Evolutionary conservation across 2,329 filamentous ascomycete species (phyloP), one percentile per base, ranked within the genome.

Genomic region (Colletotrichum tropicale): DNA sequence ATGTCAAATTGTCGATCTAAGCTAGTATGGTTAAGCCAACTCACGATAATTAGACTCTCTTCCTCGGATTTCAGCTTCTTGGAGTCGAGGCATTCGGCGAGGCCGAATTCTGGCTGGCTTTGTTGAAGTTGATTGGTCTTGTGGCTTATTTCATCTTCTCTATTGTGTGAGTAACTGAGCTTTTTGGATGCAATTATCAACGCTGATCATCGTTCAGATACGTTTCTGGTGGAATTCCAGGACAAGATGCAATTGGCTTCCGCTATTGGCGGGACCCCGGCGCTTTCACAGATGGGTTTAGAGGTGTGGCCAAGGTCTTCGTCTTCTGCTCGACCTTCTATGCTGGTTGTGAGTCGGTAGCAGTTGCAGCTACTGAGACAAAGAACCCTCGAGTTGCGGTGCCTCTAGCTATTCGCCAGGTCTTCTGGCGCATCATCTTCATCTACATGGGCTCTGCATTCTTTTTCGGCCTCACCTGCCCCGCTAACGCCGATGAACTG

Each of bases 21-120:
- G 18, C 9, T 13, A n/a, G n/a, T n/a, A 5, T 18, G 13, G 3
- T 15, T 4, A 5, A 15, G 30, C 43, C n/a, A 5, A 26, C 60
- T 34, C 3, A 24, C 30, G 12, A n/a, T 3, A 12, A 8, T 8
- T 34, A 86, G 87, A 84, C 82, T n/a, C 84, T 91, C 0, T 94
- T 96, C 77, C 87, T 93, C 1, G 87, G 85, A 0, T 91, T 95
- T 74, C 94, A 95, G 80, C 87, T 95, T 38, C 86, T 95, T 2
- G 93, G 93, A 2, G 92, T 96, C 2, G 91, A 93, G 79, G 91
- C 93, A 5, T 96, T 95, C 81, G 94, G 94, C 16, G 94, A 96
- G 81, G 91, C 93, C 12, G 94, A 96, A 81, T 95, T 96, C 81
- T 96, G 94, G 93, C 90, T 96, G 72, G 93, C 94, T 1, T 88